Conservation (phyloP, 208 protist genomes). For the Spironucleus salmonicida region DNA sequence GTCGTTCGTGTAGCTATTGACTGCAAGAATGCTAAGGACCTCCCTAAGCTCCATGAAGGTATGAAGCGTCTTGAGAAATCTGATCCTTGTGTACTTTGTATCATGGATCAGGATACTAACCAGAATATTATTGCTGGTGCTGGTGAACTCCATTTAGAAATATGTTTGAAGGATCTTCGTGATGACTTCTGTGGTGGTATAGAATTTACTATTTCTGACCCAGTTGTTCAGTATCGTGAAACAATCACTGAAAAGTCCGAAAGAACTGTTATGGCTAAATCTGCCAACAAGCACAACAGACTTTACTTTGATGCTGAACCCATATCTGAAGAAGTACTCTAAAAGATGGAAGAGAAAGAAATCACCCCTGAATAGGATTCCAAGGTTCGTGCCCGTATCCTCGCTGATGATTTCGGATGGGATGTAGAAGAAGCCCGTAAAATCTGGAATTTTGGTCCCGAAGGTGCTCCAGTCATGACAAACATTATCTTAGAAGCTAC, state of each 20-base stretch:
- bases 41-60: conserved; percentile 89
- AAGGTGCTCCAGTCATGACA: conserved; percentile 60
- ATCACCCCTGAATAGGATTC: conserved; percentile 64
- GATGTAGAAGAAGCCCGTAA: conserved; percentile 71
- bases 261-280: conserved; percentile 63
- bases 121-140: conserved; percentile 95
- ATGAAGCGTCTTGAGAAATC: conserved; percentile 84
- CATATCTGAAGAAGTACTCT: conserved; percentile 64
- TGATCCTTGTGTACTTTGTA: conserved; percentile 75
- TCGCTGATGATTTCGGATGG: conserved; percentile 70
- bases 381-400: conserved; percentile 64
- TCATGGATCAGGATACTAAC: conserved; percentile 75
- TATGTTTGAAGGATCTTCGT: conserved; percentile 94
- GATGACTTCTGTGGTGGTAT: conserved; percentile 80
- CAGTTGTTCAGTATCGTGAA: conserved; percentile 93
- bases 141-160: conserved; percentile 96
- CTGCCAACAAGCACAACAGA: conserved; percentile 98
- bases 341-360: conserved; percentile 71
- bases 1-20: conserved; percentile 92
- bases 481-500: conserved; percentile 89
- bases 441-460: conserved; percentile 94
- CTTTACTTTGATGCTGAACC: conserved; percentile 74
- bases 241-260: conserved; percentile 65
- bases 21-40: conserved; percentile 79
- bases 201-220: conserved; percentile 76